Evolutionary conservation across 1,139 yeast species (phyloP).

Genomic region (Lodderomyces pseudojiufengensis): DNA sequence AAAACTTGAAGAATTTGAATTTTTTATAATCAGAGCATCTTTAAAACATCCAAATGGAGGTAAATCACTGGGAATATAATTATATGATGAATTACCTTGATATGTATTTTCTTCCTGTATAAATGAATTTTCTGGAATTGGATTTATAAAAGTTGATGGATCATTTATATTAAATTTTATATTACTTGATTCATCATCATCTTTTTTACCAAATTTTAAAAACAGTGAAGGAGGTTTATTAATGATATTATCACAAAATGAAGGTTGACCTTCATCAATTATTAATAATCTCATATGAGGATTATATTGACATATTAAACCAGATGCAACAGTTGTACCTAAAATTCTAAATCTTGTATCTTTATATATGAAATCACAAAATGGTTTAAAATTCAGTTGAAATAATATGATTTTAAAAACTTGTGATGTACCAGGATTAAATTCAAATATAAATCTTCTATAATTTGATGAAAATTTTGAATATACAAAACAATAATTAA

Average conservation of each 20-base stretch:
- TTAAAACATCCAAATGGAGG: slow-evolving; percentile 43
- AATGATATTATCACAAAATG: slow-evolving; percentile 34
- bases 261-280: slow-evolving; percentile 33
- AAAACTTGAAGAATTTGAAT: slow-evolving; percentile 6
- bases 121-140: slow-evolving; percentile 24
- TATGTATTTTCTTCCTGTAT: slow-evolving; percentile 6
- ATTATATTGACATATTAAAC: slow-evolving; percentile 28
- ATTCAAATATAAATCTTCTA: slow-evolving; percentile 28
- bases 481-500: slow-evolving; percentile 31
- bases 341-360: slow-evolving; percentile 37
- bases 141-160: slow-evolving; percentile 24
- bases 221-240: slow-evolving; percentile 28
- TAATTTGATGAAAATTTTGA: slow-evolving; percentile 26
- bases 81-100: slow-evolving; percentile 9
- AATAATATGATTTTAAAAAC: slow-evolving; percentile 29
- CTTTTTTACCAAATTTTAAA: slow-evolving; percentile 15
- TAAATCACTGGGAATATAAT: slow-evolving; percentile 28
- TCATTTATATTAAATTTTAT: slow-evolving; percentile 10
- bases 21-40: slow-evolving; percentile 20
- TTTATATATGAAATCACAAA: slow-evolving; percentile 38
- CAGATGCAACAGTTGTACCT: slow-evolving; percentile 34
- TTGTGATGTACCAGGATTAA: slow-evolving; percentile 3
- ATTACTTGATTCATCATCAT: slow-evolving; percentile 1
- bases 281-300: slow-evolving; percentile 35
- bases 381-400: slow-evolving; percentile 37